A percentile compares a stretch with the other conserved stretches of the same genome.
phyloP scores from a whole-genome alignment of 345 rosid genomes.

The Luvunga scandens region DNA sequence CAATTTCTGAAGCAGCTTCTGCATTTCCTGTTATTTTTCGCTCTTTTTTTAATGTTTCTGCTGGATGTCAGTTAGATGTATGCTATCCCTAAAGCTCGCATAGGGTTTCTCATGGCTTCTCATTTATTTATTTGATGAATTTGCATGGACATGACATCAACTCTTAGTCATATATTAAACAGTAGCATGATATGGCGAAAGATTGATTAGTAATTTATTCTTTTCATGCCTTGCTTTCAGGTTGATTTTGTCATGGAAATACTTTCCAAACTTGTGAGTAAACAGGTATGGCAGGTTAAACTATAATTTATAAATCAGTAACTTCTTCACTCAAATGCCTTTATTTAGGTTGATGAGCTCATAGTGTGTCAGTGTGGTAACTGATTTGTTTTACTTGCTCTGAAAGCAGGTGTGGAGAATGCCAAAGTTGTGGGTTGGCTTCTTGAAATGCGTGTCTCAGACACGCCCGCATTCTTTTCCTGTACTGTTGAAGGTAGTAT shows the following conservation, averaged over 20 bases:
- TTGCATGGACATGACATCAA: not conserved
- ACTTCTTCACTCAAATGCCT: not conserved
- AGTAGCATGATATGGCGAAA: not conserved
- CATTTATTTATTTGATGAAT: not conserved
- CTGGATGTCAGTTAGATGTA: not conserved
- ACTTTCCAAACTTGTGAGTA: conserved; percentile 83
- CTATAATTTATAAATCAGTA: conserved; percentile 12
- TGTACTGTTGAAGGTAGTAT: conserved; percentile 72
- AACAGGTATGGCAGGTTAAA: conserved; percentile 54
- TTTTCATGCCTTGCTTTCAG: conserved; percentile 32
- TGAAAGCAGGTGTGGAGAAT: conserved; percentile 81
- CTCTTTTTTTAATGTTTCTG: not conserved
- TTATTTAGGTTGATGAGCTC: not conserved
- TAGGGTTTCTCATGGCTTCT: not conserved
- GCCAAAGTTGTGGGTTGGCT: conserved; percentile 98
- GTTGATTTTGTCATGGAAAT: conserved; percentile 97
- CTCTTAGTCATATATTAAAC: not conserved
- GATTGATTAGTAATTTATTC: not conserved
- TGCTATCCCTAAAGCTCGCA: not conserved
- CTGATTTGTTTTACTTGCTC: not conserved
- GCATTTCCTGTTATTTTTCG: not conserved
- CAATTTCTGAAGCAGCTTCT: not conserved
- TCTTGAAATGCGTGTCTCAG: conserved; percentile 91
- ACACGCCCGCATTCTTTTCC: conserved; percentile 90
- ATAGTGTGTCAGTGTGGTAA: not conserved